These are phyloP conservation scores for Rugosomyces carneus DNA, from an alignment of 1,284 basidiomycete species.

Conservation along the genomic window DNA sequence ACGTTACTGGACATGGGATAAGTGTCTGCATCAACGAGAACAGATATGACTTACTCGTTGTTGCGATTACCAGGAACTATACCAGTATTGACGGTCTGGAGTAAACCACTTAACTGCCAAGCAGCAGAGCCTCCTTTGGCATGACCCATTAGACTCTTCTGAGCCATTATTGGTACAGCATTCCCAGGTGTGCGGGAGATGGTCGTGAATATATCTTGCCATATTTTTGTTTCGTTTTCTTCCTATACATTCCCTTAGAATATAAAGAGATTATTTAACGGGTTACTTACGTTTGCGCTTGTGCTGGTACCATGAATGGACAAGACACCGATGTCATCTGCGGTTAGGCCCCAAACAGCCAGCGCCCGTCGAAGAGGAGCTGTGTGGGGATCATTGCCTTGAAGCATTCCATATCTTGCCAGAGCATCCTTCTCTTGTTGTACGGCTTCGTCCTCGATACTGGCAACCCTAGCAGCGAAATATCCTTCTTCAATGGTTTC, in stretches of 20 bases:
- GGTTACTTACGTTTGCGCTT: slow-evolving; percentile 73
- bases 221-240: slow-evolving; percentile 96
- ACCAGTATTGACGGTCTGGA: slow-evolving; percentile 83
- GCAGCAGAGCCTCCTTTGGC: slow-evolving; percentile 96
- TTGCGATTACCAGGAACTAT: slow-evolving; percentile 97
- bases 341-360: slow-evolving; percentile 92
- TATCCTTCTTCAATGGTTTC: slow-evolving; percentile 61
- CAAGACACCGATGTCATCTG: slow-evolving; percentile 86
- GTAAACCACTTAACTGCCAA: slow-evolving; percentile 94
- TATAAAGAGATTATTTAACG: slow-evolving; percentile 5
- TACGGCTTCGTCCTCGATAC: slow-evolving; percentile 84
- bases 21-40: slow-evolving; percentile 19
- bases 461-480: slow-evolving; percentile 65
- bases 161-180: slow-evolving; percentile 94
- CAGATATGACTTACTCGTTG: slow-evolving; percentile 62
- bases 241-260: too few species aligned
- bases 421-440: slow-evolving; percentile 90
- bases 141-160: slow-evolving; percentile 95
- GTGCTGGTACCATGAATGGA: slow-evolving; percentile 96
- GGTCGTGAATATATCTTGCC: slow-evolving; percentile 89
- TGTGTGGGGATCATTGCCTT: slow-evolving; percentile 78
- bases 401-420: slow-evolving; percentile 91
- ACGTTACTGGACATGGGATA: slow-evolving; percentile 62
- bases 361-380: slow-evolving; percentile 91
- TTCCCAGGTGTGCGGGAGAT: slow-evolving; percentile 90